Evolutionary conservation across 768 basidiomycete genomes (phyloP).

Genomic region (Lentinula aciculospora): DNA sequence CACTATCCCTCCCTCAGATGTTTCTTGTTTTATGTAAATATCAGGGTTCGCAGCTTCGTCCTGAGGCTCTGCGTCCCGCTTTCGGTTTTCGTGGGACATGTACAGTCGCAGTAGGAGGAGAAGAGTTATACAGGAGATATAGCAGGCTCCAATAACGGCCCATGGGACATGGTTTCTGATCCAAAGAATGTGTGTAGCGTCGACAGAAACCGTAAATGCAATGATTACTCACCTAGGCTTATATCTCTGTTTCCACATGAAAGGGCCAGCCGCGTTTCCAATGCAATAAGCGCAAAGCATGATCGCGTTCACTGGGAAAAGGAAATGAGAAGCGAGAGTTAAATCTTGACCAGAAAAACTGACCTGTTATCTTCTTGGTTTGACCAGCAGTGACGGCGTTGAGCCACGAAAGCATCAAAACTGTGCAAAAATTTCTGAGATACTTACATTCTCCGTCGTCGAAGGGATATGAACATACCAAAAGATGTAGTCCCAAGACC

Average conservation of each 20-base stretch:
- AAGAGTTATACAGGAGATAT: constrained; percentile 40
- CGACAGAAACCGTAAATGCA: too few relatives aligned
- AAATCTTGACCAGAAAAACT: neutral
- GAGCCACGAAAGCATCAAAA: constrained; percentile 59
- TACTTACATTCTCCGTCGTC: neutral
- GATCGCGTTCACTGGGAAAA: constrained; percentile 56
- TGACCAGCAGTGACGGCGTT: constrained; percentile 63
- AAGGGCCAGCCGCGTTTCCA: constrained; percentile 56
- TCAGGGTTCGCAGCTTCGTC: constrained; percentile 19
- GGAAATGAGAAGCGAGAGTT: neutral
- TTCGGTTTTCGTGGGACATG: constrained; percentile 55
- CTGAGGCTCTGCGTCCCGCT: constrained; percentile 49
- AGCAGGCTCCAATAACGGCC: constrained; percentile 59
- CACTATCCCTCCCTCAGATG: neutral
- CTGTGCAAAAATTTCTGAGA: constrained; percentile 9
- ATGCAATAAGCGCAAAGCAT: constrained; percentile 65
- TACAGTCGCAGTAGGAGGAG: constrained; percentile 41
- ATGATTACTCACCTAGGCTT: constrained; percentile 49
- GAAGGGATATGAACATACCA: constrained; percentile 11
- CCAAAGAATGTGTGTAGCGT: neutral
- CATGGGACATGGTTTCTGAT: neutral
- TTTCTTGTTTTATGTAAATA: constrained; percentile 16
- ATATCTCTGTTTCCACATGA: constrained; percentile 72
- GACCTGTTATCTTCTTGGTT: constrained; percentile 49
- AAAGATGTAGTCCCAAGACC: constrained; percentile 55